These are phyloP conservation scores for Coniochaeta hoffmannii DNA, from an alignment of 2,329 filamentous ascomycete genomes.

Conservation along the genomic window DNA sequence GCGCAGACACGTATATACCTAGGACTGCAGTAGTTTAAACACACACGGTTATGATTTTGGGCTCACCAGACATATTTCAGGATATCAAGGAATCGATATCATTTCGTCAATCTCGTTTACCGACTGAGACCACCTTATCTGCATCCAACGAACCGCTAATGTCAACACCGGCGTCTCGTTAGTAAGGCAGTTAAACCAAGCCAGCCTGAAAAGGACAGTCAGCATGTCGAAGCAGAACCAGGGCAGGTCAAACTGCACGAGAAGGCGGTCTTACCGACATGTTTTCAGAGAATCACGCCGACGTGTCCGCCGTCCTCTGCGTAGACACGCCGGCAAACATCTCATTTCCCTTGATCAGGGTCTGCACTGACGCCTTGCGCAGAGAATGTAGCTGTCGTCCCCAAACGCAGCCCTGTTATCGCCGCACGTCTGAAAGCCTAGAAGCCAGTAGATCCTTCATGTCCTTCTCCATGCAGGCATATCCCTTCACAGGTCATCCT, in stretches of 20 bases:
- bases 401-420: not conserved
- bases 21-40: not conserved
- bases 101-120: too few species aligned
- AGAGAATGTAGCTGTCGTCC: not conserved
- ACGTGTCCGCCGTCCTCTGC: not conserved
- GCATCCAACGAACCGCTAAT: too few species aligned
- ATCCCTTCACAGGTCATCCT: constrained; percentile 6
- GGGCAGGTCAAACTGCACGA: too few species aligned
- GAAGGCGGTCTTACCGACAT: not conserved
- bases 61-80: too few species aligned
- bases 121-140: too few species aligned
- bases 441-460: not conserved
- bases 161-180: not conserved
- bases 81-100: too few species aligned
- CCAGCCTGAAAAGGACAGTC: not conserved
- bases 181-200: not conserved
- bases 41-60: too few species aligned
- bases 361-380: not conserved
- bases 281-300: not conserved
- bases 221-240: not conserved
- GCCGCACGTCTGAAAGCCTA: not conserved
- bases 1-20: not conserved
- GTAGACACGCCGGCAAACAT: not conserved
- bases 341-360: not conserved
- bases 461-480: not conserved